phyloP scores from a whole-genome alignment of 805 yeast genomes.

The Pichia paraexigua region DNA sequence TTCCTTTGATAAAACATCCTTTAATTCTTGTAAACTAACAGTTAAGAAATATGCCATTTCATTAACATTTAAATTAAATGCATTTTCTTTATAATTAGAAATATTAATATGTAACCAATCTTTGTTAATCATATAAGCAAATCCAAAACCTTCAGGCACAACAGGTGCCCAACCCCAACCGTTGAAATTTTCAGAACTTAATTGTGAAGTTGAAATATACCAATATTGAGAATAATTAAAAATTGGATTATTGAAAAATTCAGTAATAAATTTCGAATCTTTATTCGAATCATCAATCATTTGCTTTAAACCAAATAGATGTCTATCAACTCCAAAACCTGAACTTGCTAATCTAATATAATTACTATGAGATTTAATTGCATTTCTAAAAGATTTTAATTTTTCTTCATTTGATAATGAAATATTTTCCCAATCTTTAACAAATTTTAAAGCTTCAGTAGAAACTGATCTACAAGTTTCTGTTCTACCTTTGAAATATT shows the following conservation, averaged over 20 bases:
- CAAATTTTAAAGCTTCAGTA: slow-evolving; percentile 59
- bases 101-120: slow-evolving; percentile 83
- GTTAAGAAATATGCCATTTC: slow-evolving; percentile 60
- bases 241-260: slow-evolving; percentile 66
- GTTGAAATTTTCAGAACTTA: slow-evolving; percentile 75
- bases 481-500: slow-evolving; percentile 83
- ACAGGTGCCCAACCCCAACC: slow-evolving; percentile 97
- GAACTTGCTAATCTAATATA: slow-evolving; percentile 72
- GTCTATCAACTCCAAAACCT: slow-evolving; percentile 91
- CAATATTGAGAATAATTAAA: slow-evolving; percentile 72
- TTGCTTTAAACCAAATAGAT: slow-evolving; percentile 79
- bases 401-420: slow-evolving; percentile 45
- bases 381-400: slow-evolving; percentile 59
- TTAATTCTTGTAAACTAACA: slow-evolving; percentile 76
- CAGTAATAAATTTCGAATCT: slow-evolving; percentile 34
- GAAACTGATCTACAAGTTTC: slow-evolving; percentile 89
- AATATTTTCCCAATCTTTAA: slow-evolving; percentile 62
- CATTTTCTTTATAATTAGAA: slow-evolving; percentile 58
- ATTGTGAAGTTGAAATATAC: slow-evolving; percentile 84
- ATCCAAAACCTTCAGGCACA: slow-evolving; percentile 85
- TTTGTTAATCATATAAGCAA: slow-evolving; percentile 86
- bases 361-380: slow-evolving; percentile 64
- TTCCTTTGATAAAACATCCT: slow-evolving; percentile 41
- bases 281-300: slow-evolving; percentile 46
- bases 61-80: slow-evolving; percentile 46